Evolutionary conservation across 371 early-diverging fungal species (phyloP).

Genomic region (Funneliformis caledonium): DNA sequence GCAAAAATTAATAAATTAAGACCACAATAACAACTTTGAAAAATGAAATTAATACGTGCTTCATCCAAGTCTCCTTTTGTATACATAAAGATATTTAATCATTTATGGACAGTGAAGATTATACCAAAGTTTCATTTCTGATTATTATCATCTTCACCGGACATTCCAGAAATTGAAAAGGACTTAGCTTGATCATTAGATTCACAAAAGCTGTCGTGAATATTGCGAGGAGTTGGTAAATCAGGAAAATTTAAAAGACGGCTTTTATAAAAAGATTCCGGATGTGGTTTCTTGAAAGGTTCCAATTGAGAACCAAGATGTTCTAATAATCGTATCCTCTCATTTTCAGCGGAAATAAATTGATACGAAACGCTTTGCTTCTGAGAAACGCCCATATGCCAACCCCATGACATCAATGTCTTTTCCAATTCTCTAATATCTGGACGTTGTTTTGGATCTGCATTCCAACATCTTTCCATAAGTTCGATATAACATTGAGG

Average conservation of each 20-base stretch:
- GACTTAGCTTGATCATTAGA: too few species aligned
- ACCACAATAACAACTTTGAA: too few species aligned
- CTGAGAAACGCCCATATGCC: constrained; percentile 34
- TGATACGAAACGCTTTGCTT: constrained; percentile 18
- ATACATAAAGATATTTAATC: too few species aligned
- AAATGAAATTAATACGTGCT: too few species aligned
- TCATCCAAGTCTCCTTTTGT: too few species aligned
- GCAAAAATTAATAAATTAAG: too few species aligned
- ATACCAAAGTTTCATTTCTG: too few species aligned
- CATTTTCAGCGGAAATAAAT: constrained; percentile 30
- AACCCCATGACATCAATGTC: constrained; percentile 31
- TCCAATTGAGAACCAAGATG: background rate
- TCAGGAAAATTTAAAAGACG: background rate
- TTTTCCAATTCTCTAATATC: constrained; percentile 31
- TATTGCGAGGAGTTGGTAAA: constrained; percentile 10
- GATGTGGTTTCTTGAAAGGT: background rate
- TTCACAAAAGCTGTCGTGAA: background rate
- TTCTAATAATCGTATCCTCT: constrained; percentile 9
- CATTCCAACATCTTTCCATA: constrained; percentile 33
- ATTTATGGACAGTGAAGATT: too few species aligned
- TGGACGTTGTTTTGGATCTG: constrained; percentile 10
- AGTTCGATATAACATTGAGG: constrained; percentile 27
- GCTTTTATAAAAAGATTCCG: constrained; percentile 16
- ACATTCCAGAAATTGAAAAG: too few species aligned
- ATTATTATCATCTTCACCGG: too few species aligned